Evolutionary conservation across 2,329 filamentous ascomycete species (phyloP), one percentile per base, ranked within the genome.

Genomic region (Paecilomyces fulvus): DNA sequence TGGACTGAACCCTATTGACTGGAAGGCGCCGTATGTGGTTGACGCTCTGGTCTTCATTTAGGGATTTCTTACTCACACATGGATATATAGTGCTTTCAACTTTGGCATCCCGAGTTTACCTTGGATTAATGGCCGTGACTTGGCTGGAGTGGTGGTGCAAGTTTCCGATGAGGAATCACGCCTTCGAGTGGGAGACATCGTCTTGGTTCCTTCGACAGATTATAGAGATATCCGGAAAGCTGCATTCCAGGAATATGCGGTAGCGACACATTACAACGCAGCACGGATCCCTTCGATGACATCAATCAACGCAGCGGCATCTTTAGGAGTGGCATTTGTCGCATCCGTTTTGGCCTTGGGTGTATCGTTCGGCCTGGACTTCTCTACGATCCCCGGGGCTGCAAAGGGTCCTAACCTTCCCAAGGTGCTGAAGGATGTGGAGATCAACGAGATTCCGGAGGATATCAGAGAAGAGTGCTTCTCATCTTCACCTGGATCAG

Each of bases 1-100:
- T 62, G 87, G 88, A 0, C 72, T 91, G 37, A 91, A 91, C 63
- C 88, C 88, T 0, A 87, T 91, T 55, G 88, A 89, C 67, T 89
- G 84, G 84, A 88, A 88, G 74, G 80, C 83, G 58, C 84, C 86
- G 85, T 88, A 74, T 63, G 82, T 77, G 10, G 25, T 28, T 28
- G 37, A 14, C 25, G 17, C 20, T 30, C 43, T 23, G 30, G 6
- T 20, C 25, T 20, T 37, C n/a, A 7, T 31, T 2, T 51, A 2
- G 43, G 17, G 5, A 23, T 11, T 31, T 21, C 17, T 14, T 11
- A 30, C 55, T 12, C 43, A 37, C 3, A 21, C 50, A 37, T 9
- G 3, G 11, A 53, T 28, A 53, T 28, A 33, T 31, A 87, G 85
- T 10, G 87, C 87, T 64, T 90, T 81, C 65, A 85, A 84, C 59